Conservation (phyloP, 1,284 basidiomycete genomes). For the Caloboletus firmus region DNA sequence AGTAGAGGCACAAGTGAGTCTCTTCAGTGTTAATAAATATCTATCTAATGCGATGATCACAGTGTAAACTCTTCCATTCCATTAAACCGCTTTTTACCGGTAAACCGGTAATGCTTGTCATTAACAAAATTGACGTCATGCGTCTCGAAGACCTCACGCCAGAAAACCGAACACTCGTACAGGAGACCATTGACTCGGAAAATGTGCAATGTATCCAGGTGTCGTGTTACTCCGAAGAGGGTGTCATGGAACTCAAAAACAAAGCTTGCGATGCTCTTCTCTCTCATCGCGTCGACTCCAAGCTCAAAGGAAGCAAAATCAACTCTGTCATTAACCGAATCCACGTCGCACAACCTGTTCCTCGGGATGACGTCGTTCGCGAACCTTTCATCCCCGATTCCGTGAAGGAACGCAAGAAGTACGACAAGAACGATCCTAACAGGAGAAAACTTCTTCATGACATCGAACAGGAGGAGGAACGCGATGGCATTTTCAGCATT, state of each 20-base stretch:
- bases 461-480: slow-evolving; percentile 80
- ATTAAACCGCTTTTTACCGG: slow-evolving; percentile 94
- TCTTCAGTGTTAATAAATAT: not conserved
- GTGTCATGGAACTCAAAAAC: slow-evolving; percentile 93
- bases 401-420: slow-evolving; percentile 76
- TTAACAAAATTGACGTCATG: slow-evolving; percentile 94
- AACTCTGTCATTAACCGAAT: slow-evolving; percentile 90
- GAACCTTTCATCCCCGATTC: slow-evolving; percentile 85
- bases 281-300: slow-evolving; percentile 88
- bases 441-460: slow-evolving; percentile 74
- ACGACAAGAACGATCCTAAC: slow-evolving; percentile 82
- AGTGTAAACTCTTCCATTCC: slow-evolving; percentile 97
- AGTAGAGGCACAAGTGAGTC: slow-evolving; percentile 83
- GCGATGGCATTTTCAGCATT: slow-evolving; percentile 87
- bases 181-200: slow-evolving; percentile 79
- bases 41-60: slow-evolving; percentile 8
- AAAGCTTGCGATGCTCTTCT: slow-evolving; percentile 90
- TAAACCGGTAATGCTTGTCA: slow-evolving; percentile 89
- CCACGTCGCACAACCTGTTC: slow-evolving; percentile 87
- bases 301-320: slow-evolving; percentile 92
- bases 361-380: slow-evolving; percentile 82
- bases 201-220: slow-evolving; percentile 77
- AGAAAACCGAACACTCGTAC: slow-evolving; percentile 75
- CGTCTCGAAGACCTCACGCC: slow-evolving; percentile 79
- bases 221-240: slow-evolving; percentile 93